phyloP scores from a whole-genome alignment of 306 rosid genomes.

The Citrullus colocynthis region DNA sequence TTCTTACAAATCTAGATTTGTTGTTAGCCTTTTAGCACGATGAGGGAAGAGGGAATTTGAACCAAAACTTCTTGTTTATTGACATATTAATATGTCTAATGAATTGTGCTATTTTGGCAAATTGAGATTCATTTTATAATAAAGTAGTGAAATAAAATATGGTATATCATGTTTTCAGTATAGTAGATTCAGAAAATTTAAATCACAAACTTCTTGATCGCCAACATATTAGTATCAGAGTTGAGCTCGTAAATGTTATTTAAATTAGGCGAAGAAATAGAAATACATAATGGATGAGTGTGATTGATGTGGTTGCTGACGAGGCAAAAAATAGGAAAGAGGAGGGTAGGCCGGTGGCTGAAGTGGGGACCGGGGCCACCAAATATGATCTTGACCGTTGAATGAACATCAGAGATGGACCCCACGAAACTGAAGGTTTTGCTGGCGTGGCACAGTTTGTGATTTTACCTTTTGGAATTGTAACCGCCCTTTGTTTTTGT shows the following conservation, averaged over 20 bases:
- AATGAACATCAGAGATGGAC: conserved; percentile 9
- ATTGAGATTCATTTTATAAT: not conserved
- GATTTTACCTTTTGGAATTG: conserved; percentile 16
- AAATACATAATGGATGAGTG: not conserved
- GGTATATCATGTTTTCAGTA: too few relatives aligned
- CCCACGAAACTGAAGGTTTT: conserved; percentile 15
- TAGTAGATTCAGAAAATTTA: too few relatives aligned
- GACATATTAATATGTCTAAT: too few relatives aligned
- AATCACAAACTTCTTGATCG: too few relatives aligned
- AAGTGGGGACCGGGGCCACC: not conserved
- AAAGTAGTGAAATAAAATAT: not conserved
- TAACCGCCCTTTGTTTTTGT: not conserved
- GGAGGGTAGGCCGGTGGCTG: not conserved
- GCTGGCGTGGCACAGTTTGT: conserved; percentile 28
- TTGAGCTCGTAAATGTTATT: too few relatives aligned
- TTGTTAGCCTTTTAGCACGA: too few relatives aligned
- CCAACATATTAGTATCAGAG: too few relatives aligned
- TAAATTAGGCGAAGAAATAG: not conserved
- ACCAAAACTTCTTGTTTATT: too few relatives aligned
- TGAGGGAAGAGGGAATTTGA: too few relatives aligned
- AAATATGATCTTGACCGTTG: not conserved
- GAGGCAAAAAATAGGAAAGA: not conserved
- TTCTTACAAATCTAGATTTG: too few relatives aligned
- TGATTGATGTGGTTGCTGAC: not conserved
- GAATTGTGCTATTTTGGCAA: too few relatives aligned